Evolutionary conservation across 176 grass and related monocot species (phyloP), one percentile per base, ranked within the genome.

Genomic region (Triticum dicoccoides): DNA sequence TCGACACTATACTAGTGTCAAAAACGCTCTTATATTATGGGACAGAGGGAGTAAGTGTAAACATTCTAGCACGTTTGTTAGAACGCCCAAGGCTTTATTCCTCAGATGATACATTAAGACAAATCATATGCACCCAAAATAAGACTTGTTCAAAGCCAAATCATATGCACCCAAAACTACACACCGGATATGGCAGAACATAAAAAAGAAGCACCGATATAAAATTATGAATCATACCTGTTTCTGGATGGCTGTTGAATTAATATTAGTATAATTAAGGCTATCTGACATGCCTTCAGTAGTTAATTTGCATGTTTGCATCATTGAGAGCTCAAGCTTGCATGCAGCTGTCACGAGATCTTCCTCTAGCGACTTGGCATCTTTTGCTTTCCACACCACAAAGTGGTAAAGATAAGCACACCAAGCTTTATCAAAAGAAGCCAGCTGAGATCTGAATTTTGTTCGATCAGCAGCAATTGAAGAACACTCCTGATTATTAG

Each of bases 291-390:
- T 52, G 1, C 87, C 85, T 91, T 88, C 61, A 7, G 86, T 42
- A 79, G 82, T 94, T 78, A 94, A 18, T 81, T 89, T 96, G 71
- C 93, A 96, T 51, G 94, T 96, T 83, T 90, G 92, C 86, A 98
- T 96, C 92, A 96, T 96, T 80, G 97, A 98, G 32, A 98, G 66
- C 77, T 98, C 93, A 80, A 98, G 74, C 71, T 91, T 91, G 85
- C 97, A 98, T 69, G 93, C 90, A 77, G 90, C 85, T 87, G 70
- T 92, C n/a, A 98, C 87, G 45, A 98, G 88, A 90, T 94, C 97
- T 63, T 90, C 92, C 76, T 98, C 93, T 76, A 98, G 75, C 71
- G 83, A 89, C 73, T 89, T 92, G 30, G 93, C 97, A 91, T 98
- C 92, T 87, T 98, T 92, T 61, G 80, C 72, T 83, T 96, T 98